phyloP scores from a whole-genome alignment of 2,329 filamentous ascomycete genomes.

The Nannizziopsis arthrosporioides region DNA sequence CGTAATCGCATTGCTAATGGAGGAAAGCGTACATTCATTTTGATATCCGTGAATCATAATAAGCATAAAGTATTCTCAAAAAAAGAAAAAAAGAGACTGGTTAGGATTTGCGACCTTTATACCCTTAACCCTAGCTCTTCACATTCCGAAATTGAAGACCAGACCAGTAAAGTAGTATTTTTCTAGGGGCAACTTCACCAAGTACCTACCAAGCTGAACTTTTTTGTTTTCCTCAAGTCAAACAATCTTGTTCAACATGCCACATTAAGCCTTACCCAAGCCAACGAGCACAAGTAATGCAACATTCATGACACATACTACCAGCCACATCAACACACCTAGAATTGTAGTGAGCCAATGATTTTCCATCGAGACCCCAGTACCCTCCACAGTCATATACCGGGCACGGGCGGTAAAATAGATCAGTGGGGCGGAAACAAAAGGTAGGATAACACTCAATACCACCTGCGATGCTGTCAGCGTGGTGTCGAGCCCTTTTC shows the following conservation, averaged over 20 bases:
- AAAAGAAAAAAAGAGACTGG: background rate
- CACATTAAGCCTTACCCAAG: slow-evolving; percentile 3
- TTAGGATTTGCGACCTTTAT: too few relatives aligned
- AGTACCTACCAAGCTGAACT: too few relatives aligned
- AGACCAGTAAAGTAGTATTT: too few relatives aligned
- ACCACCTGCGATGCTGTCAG: slow-evolving; percentile 68
- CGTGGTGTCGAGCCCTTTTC: slow-evolving; percentile 56
- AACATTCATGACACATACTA: slow-evolving; percentile 70
- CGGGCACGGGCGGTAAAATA: slow-evolving; percentile 70
- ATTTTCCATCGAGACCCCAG: slow-evolving; percentile 55
- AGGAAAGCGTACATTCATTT: too few relatives aligned
- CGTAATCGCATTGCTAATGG: too few relatives aligned
- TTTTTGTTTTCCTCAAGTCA: background rate
- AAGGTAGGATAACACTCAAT: slow-evolving; percentile 66
- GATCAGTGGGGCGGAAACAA: slow-evolving; percentile 70
- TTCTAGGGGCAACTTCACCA: too few relatives aligned
- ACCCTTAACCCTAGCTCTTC: too few relatives aligned
- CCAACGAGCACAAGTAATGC: slow-evolving; percentile 56
- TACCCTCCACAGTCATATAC: slow-evolving; percentile 59
- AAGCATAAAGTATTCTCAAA: background rate
- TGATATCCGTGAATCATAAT: too few relatives aligned
- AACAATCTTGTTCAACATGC: background rate
- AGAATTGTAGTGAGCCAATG: slow-evolving; percentile 51
- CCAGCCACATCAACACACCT: slow-evolving; percentile 54
- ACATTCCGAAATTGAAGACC: too few relatives aligned